Evolutionary conservation across 805 yeast species (phyloP), one percentile per base, ranked within the genome.

Genomic region (Teunomyces tritomae): DNA sequence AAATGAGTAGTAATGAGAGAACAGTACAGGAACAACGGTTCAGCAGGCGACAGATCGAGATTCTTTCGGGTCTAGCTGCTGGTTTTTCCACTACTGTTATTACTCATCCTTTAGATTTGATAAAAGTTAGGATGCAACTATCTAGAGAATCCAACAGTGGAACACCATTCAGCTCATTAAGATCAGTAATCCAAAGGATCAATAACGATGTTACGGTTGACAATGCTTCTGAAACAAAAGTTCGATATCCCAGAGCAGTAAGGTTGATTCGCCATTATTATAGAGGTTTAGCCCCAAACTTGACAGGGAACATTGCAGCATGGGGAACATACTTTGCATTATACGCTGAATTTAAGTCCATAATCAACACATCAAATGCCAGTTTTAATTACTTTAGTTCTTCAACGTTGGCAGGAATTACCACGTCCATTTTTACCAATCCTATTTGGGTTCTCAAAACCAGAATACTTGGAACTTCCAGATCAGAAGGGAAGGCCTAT

Each of bases 391-490:
- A 63, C 49, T 70, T 72, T 45, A 58, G 65, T 4, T 64, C 73
- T 5, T 68, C 73, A 2, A 49, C 71, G 2, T 34, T 67, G 13
- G 90, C 97, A 0, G 99, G 99, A 0, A 59, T 83, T 35, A 58
- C 83, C 4, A 89, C 97, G 0, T 79, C 95, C 0, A 47, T 89
- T 0, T 36, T 87, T 11, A 91, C 99, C 0, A 94, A 90, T 61
- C 99, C 99, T 0, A 78, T 92, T 8, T 92, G 99, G 99, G 96
- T 94, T 1, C 64, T 94, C 14, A 94, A 94, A 65, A 94, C 99
- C 0, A 75, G 98, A 51, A 85, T 92, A 54, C 74, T 91, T 57
- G 82, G 90, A 14, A 78, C 80, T 1, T 66, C 78, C 2, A 65
- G 68, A 33, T 50, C 50, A 1, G 55, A 68, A 0, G 71, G 73